Evolutionary conservation across 352 stramenopile genomes (phyloP), one percentile per base, ranked within the genome.

Genomic region (Aphanomyces invadans): DNA sequence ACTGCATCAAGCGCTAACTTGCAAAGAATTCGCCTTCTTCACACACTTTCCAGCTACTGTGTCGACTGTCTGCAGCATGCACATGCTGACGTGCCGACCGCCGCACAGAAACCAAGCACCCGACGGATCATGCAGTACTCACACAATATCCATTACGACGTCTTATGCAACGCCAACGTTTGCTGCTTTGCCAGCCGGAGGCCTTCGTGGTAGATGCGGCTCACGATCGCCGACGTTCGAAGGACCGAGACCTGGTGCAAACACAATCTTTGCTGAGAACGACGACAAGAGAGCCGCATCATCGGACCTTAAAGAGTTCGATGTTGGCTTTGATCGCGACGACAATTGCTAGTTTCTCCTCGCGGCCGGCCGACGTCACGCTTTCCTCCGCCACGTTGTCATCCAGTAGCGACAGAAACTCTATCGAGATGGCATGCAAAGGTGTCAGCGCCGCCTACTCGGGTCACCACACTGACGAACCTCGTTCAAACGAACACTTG

Each of bases 171-270:
- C 23, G 82, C 80, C 2, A 70, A 74, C 9, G 83, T 86, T 71
- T 90, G 82, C 57, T 90, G 82, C 39, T 89, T 78, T 2, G 82
- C 82, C 31, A 90, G 52, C 15, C 82, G 80, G 44, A 89, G 71
- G 39, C 82, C 82, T 76, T 90, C 82, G 32, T 86, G 80, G n/a
- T 81, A 74, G 23, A 90, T 46, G 9, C 74, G 79, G 52, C 87
- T 88, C 19, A 90, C 74, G 28, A 90, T 79, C 4, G 68, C 49
- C 38, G 79, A 78, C 31, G 84, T 71, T 26, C 77, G 73, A 76
- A 90, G 85, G 19, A 90, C 79, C 62, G 81, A 62, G 11, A 90
- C 61, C 81, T 90, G 15, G 15, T 42, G n/a, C n/a, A n/a, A n/a
- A 67, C 45, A 51, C 0, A 26, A 21, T 19, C 2, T 11, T 60